Evolutionary conservation across 1,139 yeast genomes (phyloP), one percentile per base, ranked within the genome.

Genomic region (Sporopachydermia cereana): DNA sequence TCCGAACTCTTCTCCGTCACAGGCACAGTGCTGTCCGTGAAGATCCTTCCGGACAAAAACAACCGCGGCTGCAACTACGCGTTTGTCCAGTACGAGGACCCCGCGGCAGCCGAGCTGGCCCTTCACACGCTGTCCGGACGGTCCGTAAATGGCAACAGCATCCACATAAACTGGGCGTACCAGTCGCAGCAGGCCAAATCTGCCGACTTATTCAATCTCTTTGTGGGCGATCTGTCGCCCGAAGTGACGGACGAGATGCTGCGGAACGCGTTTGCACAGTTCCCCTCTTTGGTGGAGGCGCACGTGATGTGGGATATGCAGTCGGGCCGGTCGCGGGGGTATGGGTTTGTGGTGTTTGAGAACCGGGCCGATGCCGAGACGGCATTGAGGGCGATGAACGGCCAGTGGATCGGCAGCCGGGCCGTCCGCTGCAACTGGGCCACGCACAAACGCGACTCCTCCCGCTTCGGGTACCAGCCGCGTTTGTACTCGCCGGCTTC

Each of bases 261-360:
- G 51, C 69, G 68, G 45, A 66, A 62, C 43, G 72, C 84, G 4
- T 88, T 88, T 58, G 55, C 67, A n/a, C 67, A 67, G 47, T 84
- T 76, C 59, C 68, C 68, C 20, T 74, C 88, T 3, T 67, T 84
- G 56, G 68, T 77, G 44, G 94, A 84, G 59, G 96, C 95, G 17
- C 89, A 86, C 54, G 95, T 88, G 36, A 88, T 88, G 95, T 86
- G 96, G 96, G 96, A 88, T 61, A 85, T 85, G 94, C 89, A 83
- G 59, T 83, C 94, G 21, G 89, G 94, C 31, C 69, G 95, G 59
- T 84, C 94, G 3, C 72, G 96, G 63, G 95, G 96, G 20, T 88
- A 86, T 58, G 96, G 96, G 1, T 88, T 88, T 63, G 94, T 84
- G n/a, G 80, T 93, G 1, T 88, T 86, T 57, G 62, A 69, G 21